phyloP scores from a whole-genome alignment of 148 eudicot genomes.

The Silene latifolia region DNA sequence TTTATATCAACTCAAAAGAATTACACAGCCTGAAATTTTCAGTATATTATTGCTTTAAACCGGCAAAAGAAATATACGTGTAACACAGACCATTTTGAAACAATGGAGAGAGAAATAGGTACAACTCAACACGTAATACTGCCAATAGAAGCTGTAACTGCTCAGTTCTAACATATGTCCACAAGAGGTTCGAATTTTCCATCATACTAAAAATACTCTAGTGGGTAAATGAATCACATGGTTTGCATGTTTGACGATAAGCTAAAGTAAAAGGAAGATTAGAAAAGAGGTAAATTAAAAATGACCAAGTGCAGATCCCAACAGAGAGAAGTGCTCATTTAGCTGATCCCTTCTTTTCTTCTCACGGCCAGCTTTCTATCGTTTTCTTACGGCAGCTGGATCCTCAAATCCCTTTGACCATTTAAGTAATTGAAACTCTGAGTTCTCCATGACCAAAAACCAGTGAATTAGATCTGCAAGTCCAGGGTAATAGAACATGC shows the following conservation, averaged over 20 bases:
- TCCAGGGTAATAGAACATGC: background rate
- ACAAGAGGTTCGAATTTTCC: too few relatives aligned
- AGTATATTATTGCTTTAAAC: too few relatives aligned
- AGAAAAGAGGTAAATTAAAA: background rate
- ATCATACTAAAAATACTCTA: background rate
- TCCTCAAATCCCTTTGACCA: constrained; percentile 22
- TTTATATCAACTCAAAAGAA: too few relatives aligned
- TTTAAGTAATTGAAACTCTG: constrained; percentile 11
- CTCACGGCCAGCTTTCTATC: constrained; percentile 86
- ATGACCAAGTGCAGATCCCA: constrained; percentile 70
- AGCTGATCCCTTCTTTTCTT: constrained; percentile 81
- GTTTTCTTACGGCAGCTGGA: constrained; percentile 41
- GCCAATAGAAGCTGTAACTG: too few relatives aligned
- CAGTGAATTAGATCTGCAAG: constrained; percentile 18
- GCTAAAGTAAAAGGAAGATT: background rate
- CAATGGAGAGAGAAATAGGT: too few relatives aligned
- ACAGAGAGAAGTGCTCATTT: constrained; percentile 73
- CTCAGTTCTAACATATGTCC: too few relatives aligned
- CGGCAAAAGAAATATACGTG: too few relatives aligned
- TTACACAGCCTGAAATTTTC: too few relatives aligned
- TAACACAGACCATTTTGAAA: too few relatives aligned
- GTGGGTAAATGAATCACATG: too few relatives aligned
- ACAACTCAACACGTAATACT: too few relatives aligned
- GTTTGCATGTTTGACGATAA: background rate
- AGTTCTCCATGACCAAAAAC: background rate